phyloP scores from a whole-genome alignment of 805 yeast species.

The Saturnispora gosingensis region DNA sequence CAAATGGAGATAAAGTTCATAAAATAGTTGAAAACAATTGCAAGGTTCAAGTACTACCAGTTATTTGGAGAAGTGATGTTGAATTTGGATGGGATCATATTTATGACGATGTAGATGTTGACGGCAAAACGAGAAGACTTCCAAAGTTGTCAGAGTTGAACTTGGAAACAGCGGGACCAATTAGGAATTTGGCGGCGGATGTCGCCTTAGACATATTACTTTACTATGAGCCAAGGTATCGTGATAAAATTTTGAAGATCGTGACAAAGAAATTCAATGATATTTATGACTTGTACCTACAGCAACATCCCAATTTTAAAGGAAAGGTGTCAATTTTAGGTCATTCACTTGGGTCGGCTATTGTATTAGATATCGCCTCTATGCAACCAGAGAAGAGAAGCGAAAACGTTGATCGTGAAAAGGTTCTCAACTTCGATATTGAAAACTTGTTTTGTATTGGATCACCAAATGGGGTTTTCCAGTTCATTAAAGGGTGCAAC shows the following conservation, averaged over 20 bases:
- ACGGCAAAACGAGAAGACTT: conserved; percentile 32
- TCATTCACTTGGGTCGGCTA: conserved; percentile 87
- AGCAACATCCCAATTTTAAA: conserved; percentile 60
- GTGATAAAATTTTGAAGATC: conserved; percentile 48
- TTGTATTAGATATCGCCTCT: conserved; percentile 65
- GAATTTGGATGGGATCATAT: conserved; percentile 45
- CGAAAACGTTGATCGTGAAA: conserved; percentile 24
- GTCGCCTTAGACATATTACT: conserved; percentile 77
- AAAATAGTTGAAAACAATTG: conserved; percentile 31
- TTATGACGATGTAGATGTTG: conserved; percentile 27
- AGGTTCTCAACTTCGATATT: conserved; percentile 57
- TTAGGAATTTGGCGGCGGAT: conserved; percentile 76
- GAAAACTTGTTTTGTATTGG: conserved; percentile 75
- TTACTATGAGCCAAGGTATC: conserved; percentile 64
- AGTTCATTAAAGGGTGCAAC: conserved; percentile 56
- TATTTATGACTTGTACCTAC: conserved; percentile 47
- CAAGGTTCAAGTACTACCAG: conserved; percentile 76
- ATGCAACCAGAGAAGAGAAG: conserved; percentile 32
- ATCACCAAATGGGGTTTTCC: conserved; percentile 84
- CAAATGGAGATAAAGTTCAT: conserved; percentile 17
- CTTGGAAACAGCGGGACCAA: conserved; percentile 64
- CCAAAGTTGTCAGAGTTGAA: conserved; percentile 68
- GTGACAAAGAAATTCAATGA: conserved; percentile 59
- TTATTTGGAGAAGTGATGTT: conserved; percentile 80
- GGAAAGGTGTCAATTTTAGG: conserved; percentile 81